phyloP scores from a whole-genome alignment of 140 eudicot species.

The Bidens hawaiensis region DNA sequence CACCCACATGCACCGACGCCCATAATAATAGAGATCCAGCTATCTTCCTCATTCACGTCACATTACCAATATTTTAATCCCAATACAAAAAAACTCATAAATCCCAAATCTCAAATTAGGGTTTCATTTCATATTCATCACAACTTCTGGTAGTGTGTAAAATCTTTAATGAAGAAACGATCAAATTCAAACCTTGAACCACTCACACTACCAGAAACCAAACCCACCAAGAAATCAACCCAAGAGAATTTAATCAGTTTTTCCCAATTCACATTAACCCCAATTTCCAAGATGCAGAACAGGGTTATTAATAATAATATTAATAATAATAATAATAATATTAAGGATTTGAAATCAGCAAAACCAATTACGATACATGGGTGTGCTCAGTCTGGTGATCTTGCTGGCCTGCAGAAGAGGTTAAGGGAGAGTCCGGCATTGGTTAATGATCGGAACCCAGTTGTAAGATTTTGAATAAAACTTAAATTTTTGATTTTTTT shows the following conservation, averaged over 20 bases:
- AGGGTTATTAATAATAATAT: too few species aligned
- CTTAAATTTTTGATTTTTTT: not conserved
- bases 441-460: slow-evolving; percentile 87
- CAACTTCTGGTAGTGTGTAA: slow-evolving; percentile 3
- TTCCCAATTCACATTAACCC: slow-evolving; percentile 21
- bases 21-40: slow-evolving; percentile 22
- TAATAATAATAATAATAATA: too few species aligned
- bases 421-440: slow-evolving; percentile 72
- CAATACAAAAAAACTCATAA: not conserved
- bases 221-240: slow-evolving; percentile 11
- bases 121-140: slow-evolving; percentile 13
- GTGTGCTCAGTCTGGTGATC: slow-evolving; percentile 82
- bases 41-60: slow-evolving; percentile 26
- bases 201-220: slow-evolving; percentile 7
- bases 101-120: slow-evolving; percentile 5
- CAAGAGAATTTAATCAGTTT: slow-evolving; percentile 16
- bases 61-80: not conserved
- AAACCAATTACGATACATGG: slow-evolving; percentile 77
- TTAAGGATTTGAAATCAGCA: too few species aligned
- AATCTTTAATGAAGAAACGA: slow-evolving; percentile 14
- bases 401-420: slow-evolving; percentile 48
- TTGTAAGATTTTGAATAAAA: slow-evolving; percentile 76
- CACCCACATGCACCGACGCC: slow-evolving; percentile 23
- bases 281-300: not conserved
- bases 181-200: slow-evolving; percentile 27